These are phyloP conservation scores for Ophiostoma quercus DNA, from an alignment of 2,329 filamentous ascomycete species.

Conservation along the genomic window DNA sequence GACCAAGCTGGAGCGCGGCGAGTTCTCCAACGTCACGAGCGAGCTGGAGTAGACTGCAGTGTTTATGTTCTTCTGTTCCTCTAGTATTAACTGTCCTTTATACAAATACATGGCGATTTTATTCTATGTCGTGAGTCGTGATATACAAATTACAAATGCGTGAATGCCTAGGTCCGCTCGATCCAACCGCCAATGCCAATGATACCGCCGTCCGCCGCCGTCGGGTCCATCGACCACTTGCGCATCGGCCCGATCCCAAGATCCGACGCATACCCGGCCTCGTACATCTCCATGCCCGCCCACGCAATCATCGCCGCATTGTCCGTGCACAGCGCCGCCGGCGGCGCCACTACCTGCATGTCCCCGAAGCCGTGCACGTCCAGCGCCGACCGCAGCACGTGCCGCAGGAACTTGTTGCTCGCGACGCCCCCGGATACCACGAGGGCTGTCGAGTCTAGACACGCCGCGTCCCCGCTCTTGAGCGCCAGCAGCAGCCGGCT, in stretches of 20 bases:
- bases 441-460: conserved; percentile 38
- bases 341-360: conserved; percentile 67
- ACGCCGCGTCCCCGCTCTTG: conserved; percentile 26
- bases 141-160: background rate
- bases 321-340: conserved; percentile 74
- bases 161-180: background rate
- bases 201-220: conserved; percentile 58
- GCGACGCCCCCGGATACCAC: conserved; percentile 90
- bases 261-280: conserved; percentile 64
- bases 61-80: too few species aligned
- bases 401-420: conserved; percentile 71
- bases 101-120: conserved; percentile 14
- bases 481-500: conserved; percentile 68
- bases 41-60: conserved; percentile 50
- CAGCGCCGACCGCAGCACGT: conserved; percentile 55
- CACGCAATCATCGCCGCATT: conserved; percentile 98
- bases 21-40: conserved; percentile 93
- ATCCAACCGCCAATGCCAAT: conserved; percentile 53
- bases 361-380: conserved; percentile 59
- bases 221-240: conserved; percentile 70
- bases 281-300: conserved; percentile 88
- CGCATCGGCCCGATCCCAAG: conserved; percentile 55
- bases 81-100: background rate
- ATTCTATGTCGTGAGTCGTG: background rate
- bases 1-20: conserved; percentile 96